A percentile compares a stretch with the other conserved stretches of the same genome.
phyloP scores from a whole-genome alignment of 2,329 filamentous ascomycete genomes.

The Verticillium tricorpus region DNA sequence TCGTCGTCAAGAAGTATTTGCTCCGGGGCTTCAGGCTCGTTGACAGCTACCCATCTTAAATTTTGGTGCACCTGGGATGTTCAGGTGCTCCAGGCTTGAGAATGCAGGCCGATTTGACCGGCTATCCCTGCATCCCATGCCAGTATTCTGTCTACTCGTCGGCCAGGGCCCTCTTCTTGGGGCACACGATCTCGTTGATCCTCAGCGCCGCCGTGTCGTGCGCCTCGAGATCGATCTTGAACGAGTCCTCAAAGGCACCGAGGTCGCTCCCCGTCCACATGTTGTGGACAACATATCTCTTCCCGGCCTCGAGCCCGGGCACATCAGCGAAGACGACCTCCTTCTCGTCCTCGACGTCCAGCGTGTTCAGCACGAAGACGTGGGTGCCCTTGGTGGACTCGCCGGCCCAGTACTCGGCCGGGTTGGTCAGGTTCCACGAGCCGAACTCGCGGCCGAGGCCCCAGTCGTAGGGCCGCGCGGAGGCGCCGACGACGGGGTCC shows the following conservation, averaged over 20 bases:
- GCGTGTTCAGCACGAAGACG: constrained; percentile 42
- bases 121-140: background rate
- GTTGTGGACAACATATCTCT: constrained; percentile 34
- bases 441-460: constrained; percentile 41
- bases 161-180: constrained; percentile 4
- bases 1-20: too few species aligned
- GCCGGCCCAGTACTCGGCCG: constrained; percentile 46
- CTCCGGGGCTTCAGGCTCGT: too few species aligned
- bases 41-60: too few species aligned
- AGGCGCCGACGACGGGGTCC: constrained; percentile 33
- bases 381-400: constrained; percentile 35
- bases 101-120: background rate
- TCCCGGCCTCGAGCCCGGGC: constrained; percentile 27
- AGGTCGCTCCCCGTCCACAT: constrained; percentile 40
- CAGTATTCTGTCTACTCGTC: background rate
- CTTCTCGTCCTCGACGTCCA: constrained; percentile 25
- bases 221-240: constrained; percentile 21
- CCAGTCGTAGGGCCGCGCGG: constrained; percentile 42
- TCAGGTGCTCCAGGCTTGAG: background rate
- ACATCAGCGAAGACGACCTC: constrained; percentile 36
- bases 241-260: constrained; percentile 24
- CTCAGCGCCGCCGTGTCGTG: constrained; percentile 30
- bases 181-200: constrained; percentile 14
- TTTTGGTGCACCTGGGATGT: too few species aligned
- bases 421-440: constrained; percentile 41